Evolutionary conservation across 2,329 filamentous ascomycete genomes (phyloP).

Genomic region (Coniochaeta ligniaria): DNA sequence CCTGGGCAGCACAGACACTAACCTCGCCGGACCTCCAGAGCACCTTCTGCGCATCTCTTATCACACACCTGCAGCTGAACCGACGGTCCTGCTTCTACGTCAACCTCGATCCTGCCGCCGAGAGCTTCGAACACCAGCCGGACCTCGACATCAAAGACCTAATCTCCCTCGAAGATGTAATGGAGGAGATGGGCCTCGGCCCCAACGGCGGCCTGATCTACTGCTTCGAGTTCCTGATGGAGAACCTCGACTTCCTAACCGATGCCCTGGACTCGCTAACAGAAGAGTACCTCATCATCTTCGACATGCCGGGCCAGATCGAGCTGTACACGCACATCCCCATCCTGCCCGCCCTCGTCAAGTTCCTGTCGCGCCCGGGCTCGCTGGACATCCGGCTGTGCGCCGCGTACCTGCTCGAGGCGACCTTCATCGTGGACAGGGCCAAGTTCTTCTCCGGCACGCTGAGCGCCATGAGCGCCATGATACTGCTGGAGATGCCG

Average conservation of each 20-base stretch:
- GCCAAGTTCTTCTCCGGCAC: slow-evolving; percentile 98
- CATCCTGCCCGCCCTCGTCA: slow-evolving; percentile 77
- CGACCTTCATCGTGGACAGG: slow-evolving; percentile 89
- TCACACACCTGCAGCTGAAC: slow-evolving; percentile 85
- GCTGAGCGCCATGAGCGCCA: slow-evolving; percentile 93
- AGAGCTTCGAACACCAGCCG: slow-evolving; percentile 83
- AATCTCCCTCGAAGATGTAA: slow-evolving; percentile 88
- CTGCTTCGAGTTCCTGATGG: slow-evolving; percentile 92
- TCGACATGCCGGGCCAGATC: slow-evolving; percentile 98
- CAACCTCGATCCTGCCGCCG: slow-evolving; percentile 94
- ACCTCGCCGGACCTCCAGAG: slow-evolving; percentile 25
- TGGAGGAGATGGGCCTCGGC: slow-evolving; percentile 87
- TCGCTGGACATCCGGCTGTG: slow-evolving; percentile 85
- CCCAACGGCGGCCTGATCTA: slow-evolving; percentile 92
- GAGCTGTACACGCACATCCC: slow-evolving; percentile 97
- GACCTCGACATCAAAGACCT: slow-evolving; percentile 95
- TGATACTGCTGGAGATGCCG: slow-evolving; percentile 97
- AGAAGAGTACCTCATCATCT: slow-evolving; percentile 94
- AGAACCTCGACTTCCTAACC: slow-evolving; percentile 88
- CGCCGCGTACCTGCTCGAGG: slow-evolving; percentile 89
- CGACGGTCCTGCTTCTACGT: slow-evolving; percentile 95
- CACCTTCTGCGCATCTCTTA: slow-evolving; percentile 94
- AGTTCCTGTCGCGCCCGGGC: slow-evolving; percentile 71
- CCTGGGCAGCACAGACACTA: not conserved
- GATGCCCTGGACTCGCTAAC: slow-evolving; percentile 78